Conservation (phyloP, 805 yeast species). For the Saccharomycopsis fodiens region DNA sequence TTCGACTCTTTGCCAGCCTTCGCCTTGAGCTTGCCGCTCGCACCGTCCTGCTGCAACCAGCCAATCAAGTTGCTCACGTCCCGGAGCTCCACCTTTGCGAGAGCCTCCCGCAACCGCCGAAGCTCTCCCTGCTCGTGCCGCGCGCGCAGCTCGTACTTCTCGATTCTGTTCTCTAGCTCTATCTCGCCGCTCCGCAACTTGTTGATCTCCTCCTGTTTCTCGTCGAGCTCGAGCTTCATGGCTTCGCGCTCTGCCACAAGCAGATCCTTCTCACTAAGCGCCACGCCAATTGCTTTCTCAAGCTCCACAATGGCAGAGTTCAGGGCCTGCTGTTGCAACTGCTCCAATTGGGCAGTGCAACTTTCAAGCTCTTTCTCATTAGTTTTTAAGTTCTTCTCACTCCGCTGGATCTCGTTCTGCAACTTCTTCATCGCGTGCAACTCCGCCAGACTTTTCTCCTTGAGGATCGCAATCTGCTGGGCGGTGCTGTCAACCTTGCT, state of each 20-base stretch:
- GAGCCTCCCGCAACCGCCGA: conserved; percentile 31
- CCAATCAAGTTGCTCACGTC: conserved; percentile 44
- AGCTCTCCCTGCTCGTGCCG: conserved; percentile 34
- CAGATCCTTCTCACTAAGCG: conserved; percentile 30
- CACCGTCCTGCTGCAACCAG: conserved; percentile 41
- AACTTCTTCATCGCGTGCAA: conserved; percentile 50
- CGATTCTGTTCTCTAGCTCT: conserved; percentile 57
- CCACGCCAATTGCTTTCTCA: conserved; percentile 29
- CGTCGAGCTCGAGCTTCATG: conserved; percentile 34
- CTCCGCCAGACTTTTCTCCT: conserved; percentile 49
- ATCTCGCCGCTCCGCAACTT: conserved; percentile 57
- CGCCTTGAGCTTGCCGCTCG: too few species aligned
- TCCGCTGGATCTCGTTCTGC: conserved; percentile 55
- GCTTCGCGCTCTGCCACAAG: conserved; percentile 34
- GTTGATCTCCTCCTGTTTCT: conserved; percentile 38
- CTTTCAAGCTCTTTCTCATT: conserved; percentile 39
- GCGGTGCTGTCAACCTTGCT: conserved; percentile 72
- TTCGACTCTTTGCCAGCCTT: conserved; percentile 12
- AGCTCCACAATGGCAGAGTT: conserved; percentile 27
- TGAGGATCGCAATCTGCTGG: conserved; percentile 55
- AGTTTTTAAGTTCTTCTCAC: conserved; percentile 38
- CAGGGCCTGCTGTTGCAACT: conserved; percentile 27
- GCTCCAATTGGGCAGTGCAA: conserved; percentile 29
- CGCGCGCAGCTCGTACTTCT: conserved; percentile 40
- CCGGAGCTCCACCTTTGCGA: conserved; percentile 40